Evolutionary conservation across 352 stramenopile species (phyloP), one percentile per base, ranked within the genome.

Genomic region (Phytophthora kernoviae): DNA sequence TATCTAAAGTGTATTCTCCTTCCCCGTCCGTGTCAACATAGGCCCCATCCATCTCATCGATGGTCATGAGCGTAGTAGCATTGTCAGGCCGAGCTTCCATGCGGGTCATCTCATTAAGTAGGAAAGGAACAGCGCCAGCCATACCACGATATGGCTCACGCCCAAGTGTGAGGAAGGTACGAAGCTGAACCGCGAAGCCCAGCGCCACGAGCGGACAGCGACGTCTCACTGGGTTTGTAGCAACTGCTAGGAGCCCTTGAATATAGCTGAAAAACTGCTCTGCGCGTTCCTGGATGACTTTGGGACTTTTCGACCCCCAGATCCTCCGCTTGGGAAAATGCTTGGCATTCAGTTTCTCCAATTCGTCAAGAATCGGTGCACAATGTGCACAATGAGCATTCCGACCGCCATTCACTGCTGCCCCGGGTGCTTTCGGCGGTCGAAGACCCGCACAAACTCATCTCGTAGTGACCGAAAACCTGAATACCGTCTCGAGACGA

Each of bases 401-500:
- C 18, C 57, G 37, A 21, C 33, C 47, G 11, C n/a, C 40, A 18
- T 62, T 50, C 0, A 33, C 36, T 1, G 51, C 46, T 0, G 57
- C 56, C 26, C 45, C 56, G 7, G 56, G 15, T 67, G 62, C 18
- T 46, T 61, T 1, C 43, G 64, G 7, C 51, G 54, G 43, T 75
- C 66, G 44, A 91, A 88, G 2, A 84, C 65, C 10, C 70, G 63
- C 26, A 64, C 46, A 8, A 91, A 60, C 54, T 88, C 75, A 22
- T 88, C 72, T 26, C 79, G 79, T 32, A 93, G 57, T 21, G 80
- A 62, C n/a, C 68, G 72, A 62, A 93, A 91, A 14, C 70, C 68
- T 37, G 81, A 90, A 61, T 85, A 93, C 11, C 83, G 79, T 11
- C 83, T 75, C 50, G 77, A 69, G 59, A 93, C 76, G 56, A 84